Evolutionary conservation across 2,329 filamentous ascomycete genomes (phyloP).

Genomic region (Rhynchosporium agropyri): DNA sequence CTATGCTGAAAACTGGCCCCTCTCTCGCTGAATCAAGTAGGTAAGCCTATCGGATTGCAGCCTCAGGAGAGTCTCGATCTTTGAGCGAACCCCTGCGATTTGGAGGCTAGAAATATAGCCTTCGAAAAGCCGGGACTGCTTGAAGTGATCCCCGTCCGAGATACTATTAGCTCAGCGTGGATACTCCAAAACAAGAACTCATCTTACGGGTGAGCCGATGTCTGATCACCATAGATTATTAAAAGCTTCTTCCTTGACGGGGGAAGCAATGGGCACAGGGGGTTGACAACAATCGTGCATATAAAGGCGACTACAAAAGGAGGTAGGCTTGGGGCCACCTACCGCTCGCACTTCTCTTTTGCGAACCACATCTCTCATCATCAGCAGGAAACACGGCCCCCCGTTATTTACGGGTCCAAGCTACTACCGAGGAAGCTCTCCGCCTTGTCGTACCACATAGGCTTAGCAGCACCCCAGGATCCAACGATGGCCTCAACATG

Average conservation of each 20-base stretch:
- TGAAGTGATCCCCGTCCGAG: too few relatives aligned
- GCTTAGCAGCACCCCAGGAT: neutral
- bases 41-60: neutral
- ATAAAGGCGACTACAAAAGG: neutral
- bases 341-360: neutral
- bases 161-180: neutral
- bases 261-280: neutral
- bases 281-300: neutral
- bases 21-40: neutral
- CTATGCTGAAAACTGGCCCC: too few relatives aligned
- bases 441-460: neutral
- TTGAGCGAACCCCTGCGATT: neutral
- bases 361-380: neutral
- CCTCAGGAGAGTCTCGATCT: neutral
- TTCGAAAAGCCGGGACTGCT: neutral
- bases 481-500: conserved; percentile 1
- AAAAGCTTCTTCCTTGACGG: neutral
- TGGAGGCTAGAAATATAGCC: conserved; percentile 1
- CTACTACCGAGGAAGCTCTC: neutral
- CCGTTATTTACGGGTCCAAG: too few relatives aligned
- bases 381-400: too few relatives aligned
- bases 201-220: neutral
- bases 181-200: neutral
- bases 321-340: neutral
- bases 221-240: too few relatives aligned